These are phyloP conservation scores for Gossypium mustelinum DNA, from an alignment of 345 rosid species.

Conservation along the genomic window DNA sequence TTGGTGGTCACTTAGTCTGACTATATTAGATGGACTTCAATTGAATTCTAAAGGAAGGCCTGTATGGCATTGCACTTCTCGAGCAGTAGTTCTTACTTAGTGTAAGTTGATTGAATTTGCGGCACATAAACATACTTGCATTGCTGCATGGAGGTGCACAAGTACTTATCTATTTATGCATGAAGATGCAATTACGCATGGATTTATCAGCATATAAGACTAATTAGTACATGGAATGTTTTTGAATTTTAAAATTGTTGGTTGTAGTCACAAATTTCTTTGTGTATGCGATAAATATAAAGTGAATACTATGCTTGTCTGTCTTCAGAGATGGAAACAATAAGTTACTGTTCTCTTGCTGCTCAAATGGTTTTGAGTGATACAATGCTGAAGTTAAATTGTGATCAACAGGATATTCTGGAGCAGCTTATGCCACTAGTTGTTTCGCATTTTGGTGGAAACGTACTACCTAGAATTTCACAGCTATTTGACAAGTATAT, in stretches of 20 bases:
- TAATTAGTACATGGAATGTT: not conserved
- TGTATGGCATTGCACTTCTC: not conserved
- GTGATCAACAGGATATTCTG: conserved; percentile 64
- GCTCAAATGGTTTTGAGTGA: not conserved
- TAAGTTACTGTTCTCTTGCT: not conserved
- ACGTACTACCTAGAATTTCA: conserved; percentile 61
- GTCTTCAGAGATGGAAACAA: not conserved
- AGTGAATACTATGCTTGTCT: not conserved
- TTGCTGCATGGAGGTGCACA: not conserved
- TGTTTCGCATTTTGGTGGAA: conserved; percentile 78
- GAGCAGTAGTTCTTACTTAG: not conserved
- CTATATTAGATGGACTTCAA: not conserved
- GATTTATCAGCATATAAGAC: not conserved
- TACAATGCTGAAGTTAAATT: conserved; percentile 14
- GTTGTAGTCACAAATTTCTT: not conserved
- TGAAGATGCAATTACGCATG: not conserved
- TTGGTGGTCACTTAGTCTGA: not conserved
- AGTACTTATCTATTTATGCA: not conserved
- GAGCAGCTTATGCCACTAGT: conserved; percentile 69
- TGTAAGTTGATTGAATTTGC: conserved; percentile 9
- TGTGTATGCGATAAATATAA: not conserved
- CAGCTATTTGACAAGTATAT: conserved; percentile 74
- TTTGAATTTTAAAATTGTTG: not conserved
- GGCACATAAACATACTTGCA: not conserved
- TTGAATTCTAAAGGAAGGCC: not conserved